These are phyloP conservation scores for Tetrastigma voinierianum DNA, from an alignment of 164 flowering plant genomes.

Conservation along the genomic window DNA sequence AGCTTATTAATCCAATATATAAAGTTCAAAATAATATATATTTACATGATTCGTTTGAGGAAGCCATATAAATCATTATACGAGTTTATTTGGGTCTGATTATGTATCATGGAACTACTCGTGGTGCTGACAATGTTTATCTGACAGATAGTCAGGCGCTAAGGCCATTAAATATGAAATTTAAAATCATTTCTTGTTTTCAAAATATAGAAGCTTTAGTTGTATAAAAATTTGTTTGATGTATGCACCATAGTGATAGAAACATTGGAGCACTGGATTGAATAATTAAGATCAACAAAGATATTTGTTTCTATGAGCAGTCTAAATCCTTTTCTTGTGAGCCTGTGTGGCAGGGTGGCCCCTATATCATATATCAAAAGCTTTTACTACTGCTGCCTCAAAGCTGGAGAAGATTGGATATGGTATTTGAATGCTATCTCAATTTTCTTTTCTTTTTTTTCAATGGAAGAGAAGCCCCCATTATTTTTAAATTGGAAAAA, in stretches of 20 bases:
- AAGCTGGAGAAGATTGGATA: slow-evolving; percentile 93
- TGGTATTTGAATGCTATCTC: slow-evolving; percentile 39
- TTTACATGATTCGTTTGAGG: no score
- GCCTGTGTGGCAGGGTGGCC: slow-evolving; percentile 72
- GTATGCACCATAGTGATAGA: background rate
- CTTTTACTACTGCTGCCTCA: slow-evolving; percentile 82
- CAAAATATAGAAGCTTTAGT: background rate
- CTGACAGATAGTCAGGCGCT: background rate
- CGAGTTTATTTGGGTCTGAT: background rate
- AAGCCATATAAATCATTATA: background rate
- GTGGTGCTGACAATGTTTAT: background rate
- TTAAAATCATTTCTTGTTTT: background rate
- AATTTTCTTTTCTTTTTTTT: background rate
- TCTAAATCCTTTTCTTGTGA: background rate
- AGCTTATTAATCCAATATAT: no score
- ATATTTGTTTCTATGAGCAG: background rate
- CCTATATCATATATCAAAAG: slow-evolving; percentile 80
- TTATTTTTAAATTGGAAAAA: background rate
- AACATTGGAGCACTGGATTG: background rate
- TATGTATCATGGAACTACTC: no score
- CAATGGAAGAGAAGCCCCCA: background rate
- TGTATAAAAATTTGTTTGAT: background rate
- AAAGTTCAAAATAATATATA: no score
- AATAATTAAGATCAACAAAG: background rate
- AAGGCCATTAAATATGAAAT: background rate